Conservation (phyloP, 129 eudicot genomes). For the Rutidosis leptorrhynchoides region DNA sequence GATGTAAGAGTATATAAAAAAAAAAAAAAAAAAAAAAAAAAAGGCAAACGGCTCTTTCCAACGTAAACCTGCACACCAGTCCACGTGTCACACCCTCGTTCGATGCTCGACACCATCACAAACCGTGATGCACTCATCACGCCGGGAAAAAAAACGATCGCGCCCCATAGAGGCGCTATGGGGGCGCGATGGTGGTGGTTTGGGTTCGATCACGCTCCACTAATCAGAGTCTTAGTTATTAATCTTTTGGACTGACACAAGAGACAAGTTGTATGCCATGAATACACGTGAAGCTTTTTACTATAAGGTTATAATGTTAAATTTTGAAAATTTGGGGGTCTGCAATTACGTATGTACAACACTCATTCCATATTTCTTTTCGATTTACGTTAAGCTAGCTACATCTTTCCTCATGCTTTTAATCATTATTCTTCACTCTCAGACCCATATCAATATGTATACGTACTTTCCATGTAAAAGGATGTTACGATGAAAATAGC, state of each 20-base stretch:
- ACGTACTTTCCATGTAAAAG: background rate
- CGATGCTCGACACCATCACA: no score
- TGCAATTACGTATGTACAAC: constrained; percentile 4
- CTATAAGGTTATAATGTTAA: background rate
- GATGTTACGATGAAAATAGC: background rate
- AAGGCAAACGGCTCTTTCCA: no score
- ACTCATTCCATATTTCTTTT: constrained; percentile 8
- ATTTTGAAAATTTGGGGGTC: constrained; percentile 21
- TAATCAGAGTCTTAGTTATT: no score
- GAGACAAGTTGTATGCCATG: constrained; percentile 14
- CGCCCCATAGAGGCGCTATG: no score
- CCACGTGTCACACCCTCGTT: no score
- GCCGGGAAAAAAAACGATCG: no score
- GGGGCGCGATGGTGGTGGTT: no score
- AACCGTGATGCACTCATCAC: no score
- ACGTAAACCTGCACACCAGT: no score
- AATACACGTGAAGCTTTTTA: constrained; percentile 26
- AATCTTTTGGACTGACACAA: constrained; percentile 27
- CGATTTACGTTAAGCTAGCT: constrained; percentile 29
- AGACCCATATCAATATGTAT: background rate
- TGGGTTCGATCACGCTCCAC: no score
- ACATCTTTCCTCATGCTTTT: constrained; percentile 25
- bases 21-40: no score
- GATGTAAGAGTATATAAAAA: no score
- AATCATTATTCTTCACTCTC: background rate